Evolutionary conservation across 805 yeast species (phyloP), one percentile per base, ranked within the genome.

Genomic region (Pichia occidentalis): DNA sequence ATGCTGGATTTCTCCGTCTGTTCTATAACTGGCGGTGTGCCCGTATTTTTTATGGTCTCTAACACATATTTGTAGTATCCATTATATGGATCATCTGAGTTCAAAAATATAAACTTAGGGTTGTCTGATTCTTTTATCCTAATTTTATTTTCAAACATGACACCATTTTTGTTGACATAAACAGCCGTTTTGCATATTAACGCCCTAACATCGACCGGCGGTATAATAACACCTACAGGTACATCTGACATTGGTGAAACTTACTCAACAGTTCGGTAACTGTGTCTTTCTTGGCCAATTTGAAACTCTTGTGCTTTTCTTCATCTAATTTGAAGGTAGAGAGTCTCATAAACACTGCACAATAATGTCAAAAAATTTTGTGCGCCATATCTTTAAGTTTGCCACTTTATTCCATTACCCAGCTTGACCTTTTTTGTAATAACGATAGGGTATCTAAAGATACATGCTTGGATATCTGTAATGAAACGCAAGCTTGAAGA

Each of bases 121-220:
- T 68, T 68, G 5, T 60, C 54, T 12, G 63, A 56, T 45, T 77
- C 77, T 25, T 60, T 63, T 25, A 59, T 59, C 13, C 60, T 59
- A 40, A 85, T 68, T 34, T 81, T 63, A 8, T 63, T 62, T 49
- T 80, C 92, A 58, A 85, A 84, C 2, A 71, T 62, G 1, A 55
- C 50, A 0, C 95, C 95, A 51, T 85, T 82, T 44, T 81, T 66
- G 21, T 61, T 48, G 5, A 87, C 85, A 50, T 80, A 85, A 4
- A 65, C 72, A 0, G 80, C 86, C 0, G 95, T 83, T 51, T 80
- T 83, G 35, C 73, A 77, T 14, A 88, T 79, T 14, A 73, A 68
- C 12, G 67, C 68, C 44, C 63, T 59, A 5, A 70, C 49, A 10
- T 68, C 67, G 7, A 64, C 70, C 3, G 84, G 79, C 1, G 86